Evolutionary conservation across 805 yeast genomes (phyloP).

Genomic region (Candida coleopterorum): DNA sequence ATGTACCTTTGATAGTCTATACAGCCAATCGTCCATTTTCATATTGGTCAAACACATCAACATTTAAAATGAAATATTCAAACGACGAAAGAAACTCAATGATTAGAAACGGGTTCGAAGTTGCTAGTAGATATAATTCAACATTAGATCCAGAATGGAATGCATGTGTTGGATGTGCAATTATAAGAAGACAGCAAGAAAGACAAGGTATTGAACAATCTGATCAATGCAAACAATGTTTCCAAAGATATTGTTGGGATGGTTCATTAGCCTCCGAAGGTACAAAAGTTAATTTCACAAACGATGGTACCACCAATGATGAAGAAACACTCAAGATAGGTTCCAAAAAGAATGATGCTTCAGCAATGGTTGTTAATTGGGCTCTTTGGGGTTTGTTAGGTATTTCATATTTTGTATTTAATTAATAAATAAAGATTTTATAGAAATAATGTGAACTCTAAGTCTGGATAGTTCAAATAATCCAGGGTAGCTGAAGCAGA

Average conservation of each 20-base stretch:
- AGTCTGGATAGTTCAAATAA: no score
- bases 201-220: slow-evolving; percentile 54
- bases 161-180: slow-evolving; percentile 79
- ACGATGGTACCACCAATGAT: slow-evolving; percentile 14
- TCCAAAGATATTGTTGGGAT: slow-evolving; percentile 71
- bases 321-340: slow-evolving; percentile 4
- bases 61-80: slow-evolving; percentile 59
- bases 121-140: slow-evolving; percentile 59
- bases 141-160: slow-evolving; percentile 67
- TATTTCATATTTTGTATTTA: background rate
- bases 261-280: slow-evolving; percentile 27
- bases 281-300: slow-evolving; percentile 22
- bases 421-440: no score
- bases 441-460: no score
- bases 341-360: background rate
- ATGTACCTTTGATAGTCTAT: slow-evolving; percentile 64
- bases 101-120: slow-evolving; percentile 71
- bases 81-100: slow-evolving; percentile 53
- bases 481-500: no score
- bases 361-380: background rate
- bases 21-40: slow-evolving; percentile 67
- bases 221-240: slow-evolving; percentile 69
- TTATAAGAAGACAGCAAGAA: slow-evolving; percentile 72
- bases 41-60: slow-evolving; percentile 66
- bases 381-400: slow-evolving; percentile 1